Evolutionary conservation across 164 flowering plant species (phyloP).

Genomic region (Cinnamomum chago): DNA sequence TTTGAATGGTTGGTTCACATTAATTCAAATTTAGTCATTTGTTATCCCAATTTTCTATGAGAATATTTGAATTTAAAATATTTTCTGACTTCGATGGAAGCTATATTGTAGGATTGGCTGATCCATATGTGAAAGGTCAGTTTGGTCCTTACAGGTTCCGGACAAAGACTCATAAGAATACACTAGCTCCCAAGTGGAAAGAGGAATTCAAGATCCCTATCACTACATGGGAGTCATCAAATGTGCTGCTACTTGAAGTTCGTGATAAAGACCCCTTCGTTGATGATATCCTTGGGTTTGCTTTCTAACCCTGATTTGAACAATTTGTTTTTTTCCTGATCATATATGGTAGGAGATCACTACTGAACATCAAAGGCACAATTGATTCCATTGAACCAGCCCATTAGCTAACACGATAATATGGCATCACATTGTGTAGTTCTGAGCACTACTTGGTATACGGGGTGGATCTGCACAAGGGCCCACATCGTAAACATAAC

Average conservation of each 20-base stretch:
- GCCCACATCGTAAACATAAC: too few relatives aligned
- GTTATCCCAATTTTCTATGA: background rate
- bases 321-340: background rate
- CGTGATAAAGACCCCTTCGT: constrained; percentile 77
- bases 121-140: constrained; percentile 93
- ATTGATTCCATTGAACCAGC: too few relatives aligned
- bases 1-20: constrained; percentile 60
- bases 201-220: constrained; percentile 93
- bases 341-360: background rate
- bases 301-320: constrained; percentile 14
- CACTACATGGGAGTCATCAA: constrained; percentile 67
- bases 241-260: constrained; percentile 70
- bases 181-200: constrained; percentile 79
- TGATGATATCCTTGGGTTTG: constrained; percentile 91
- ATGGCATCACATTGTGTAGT: too few relatives aligned
- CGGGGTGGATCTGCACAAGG: too few relatives aligned
- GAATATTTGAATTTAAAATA: background rate
- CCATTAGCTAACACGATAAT: too few relatives aligned
- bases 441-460: too few relatives aligned
- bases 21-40: background rate
- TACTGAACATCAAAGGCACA: background rate
- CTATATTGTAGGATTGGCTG: constrained; percentile 81
- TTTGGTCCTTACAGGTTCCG: constrained; percentile 76
- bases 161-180: constrained; percentile 73
- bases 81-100: constrained; percentile 4